These are phyloP conservation scores for Favolaschia claudopus DNA, from an alignment of 768 basidiomycete genomes.

Conservation along the genomic window DNA sequence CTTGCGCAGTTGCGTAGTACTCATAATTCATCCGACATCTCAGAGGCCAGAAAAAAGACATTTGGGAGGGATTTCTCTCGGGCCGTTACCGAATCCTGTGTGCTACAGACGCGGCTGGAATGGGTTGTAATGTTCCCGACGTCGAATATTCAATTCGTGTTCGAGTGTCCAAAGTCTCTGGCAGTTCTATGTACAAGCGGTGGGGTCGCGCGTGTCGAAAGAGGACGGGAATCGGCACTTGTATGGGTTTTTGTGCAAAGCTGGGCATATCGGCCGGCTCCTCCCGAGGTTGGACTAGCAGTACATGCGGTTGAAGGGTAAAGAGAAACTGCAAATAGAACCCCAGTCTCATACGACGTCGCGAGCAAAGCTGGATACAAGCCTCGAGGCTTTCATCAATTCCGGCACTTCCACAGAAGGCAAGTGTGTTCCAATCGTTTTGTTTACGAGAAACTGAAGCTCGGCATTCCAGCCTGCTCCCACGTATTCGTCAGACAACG, in stretches of 20 bases:
- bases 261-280: constrained; percentile 22
- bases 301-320: constrained; percentile 1
- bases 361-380: constrained; percentile 13
- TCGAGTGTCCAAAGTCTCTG: constrained; percentile 30
- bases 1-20: constrained; percentile 26
- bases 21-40: constrained; percentile 27
- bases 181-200: constrained; percentile 25
- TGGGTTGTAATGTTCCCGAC: constrained; percentile 40
- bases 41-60: constrained; percentile 27
- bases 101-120: constrained; percentile 41
- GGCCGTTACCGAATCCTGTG: constrained; percentile 33
- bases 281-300: neutral
- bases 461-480: constrained; percentile 9
- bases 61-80: constrained; percentile 18
- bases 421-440: neutral
- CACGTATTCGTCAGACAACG: constrained; percentile 12
- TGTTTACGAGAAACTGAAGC: neutral
- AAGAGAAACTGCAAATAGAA: constrained; percentile 1
- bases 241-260: constrained; percentile 21
- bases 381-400: constrained; percentile 25
- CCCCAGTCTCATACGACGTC: neutral
- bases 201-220: constrained; percentile 25
- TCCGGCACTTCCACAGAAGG: neutral
- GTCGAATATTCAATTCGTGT: constrained; percentile 30
- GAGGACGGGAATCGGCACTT: neutral